phyloP scores from a whole-genome alignment of 768 basidiomycete genomes.

The Pulveroboletus sp. region DNA sequence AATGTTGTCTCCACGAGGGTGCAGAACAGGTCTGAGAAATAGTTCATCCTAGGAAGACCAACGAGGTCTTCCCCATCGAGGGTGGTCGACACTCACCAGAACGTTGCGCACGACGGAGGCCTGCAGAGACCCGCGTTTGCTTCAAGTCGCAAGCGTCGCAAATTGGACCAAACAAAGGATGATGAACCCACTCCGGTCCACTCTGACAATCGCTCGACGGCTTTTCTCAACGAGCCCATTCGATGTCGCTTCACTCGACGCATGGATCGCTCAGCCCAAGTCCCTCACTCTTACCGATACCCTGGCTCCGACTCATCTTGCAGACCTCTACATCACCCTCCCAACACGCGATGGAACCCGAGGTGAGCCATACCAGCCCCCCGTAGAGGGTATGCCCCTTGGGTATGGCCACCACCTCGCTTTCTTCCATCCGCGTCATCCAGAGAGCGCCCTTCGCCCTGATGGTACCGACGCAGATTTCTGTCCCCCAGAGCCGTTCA shows the following conservation, averaged over 20 bases:
- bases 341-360: conserved; percentile 64
- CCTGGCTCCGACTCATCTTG: conserved; percentile 51
- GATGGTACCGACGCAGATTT: conserved; percentile 73
- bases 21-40: conserved; percentile 30
- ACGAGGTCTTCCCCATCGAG: neutral
- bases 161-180: neutral
- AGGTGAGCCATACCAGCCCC: conserved; percentile 36
- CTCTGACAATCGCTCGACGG: neutral
- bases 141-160: neutral
- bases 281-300: conserved; percentile 44
- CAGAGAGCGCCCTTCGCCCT: conserved; percentile 50
- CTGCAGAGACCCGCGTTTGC: too few species aligned
- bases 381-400: conserved; percentile 39
- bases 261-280: conserved; percentile 51
- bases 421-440: conserved; percentile 66
- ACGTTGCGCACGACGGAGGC: too few species aligned
- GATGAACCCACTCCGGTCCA: too few species aligned
- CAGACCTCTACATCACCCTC: conserved; percentile 64
- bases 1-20: conserved; percentile 23
- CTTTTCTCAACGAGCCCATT: conserved; percentile 12
- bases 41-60: conserved; percentile 17
- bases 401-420: conserved; percentile 65
- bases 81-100: conserved; percentile 10
- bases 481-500: conserved; percentile 68
- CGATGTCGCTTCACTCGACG: conserved; percentile 35